phyloP scores from a whole-genome alignment of 2,329 filamentous ascomycete genomes.

The Juglanconis oblonga region DNA sequence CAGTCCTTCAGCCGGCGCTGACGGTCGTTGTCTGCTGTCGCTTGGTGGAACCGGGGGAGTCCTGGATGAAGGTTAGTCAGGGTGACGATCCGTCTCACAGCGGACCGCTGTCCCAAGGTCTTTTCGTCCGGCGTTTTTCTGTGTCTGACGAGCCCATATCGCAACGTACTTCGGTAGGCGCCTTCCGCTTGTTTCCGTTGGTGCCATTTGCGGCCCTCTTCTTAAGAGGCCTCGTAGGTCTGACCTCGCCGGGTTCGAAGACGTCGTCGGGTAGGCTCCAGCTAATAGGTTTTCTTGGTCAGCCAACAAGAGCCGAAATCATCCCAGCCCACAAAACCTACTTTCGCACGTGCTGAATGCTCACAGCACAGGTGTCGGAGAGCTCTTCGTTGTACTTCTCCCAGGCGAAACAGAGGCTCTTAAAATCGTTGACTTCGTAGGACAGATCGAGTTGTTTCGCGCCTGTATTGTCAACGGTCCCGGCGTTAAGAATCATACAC shows the following conservation, averaged over 20 bases:
- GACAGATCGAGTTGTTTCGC: conserved; percentile 74
- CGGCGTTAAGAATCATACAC: conserved; percentile 21
- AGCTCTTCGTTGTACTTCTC: conserved; percentile 71
- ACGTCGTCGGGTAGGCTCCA: conserved; percentile 87
- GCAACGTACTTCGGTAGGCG: conserved; percentile 39
- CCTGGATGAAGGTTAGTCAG: conserved; percentile 19
- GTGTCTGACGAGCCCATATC: conserved; percentile 6
- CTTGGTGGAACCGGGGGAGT: conserved; percentile 13
- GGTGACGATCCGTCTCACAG: background rate
- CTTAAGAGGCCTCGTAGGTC: conserved; percentile 56
- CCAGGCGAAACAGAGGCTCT: conserved; percentile 74
- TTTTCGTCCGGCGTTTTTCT: conserved; percentile 1
- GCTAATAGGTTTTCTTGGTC: conserved; percentile 43
- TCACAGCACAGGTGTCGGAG: conserved; percentile 50
- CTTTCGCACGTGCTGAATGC: conserved; percentile 83
- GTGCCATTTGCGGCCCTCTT: conserved; percentile 43
- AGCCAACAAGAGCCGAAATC: background rate
- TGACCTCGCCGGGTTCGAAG: conserved; percentile 75
- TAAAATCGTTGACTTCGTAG: conserved; percentile 82
- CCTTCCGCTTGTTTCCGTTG: conserved; percentile 49
- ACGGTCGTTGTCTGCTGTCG: conserved; percentile 23
- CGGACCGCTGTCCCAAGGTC: background rate
- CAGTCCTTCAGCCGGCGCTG: conserved; percentile 27
- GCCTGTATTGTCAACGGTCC: conserved; percentile 44
- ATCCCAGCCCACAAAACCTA: conserved; percentile 42